Percentiles rank a stretch among this genome's conserved stretches.
Conservation (phyloP, 2,329 filamentous ascomycete genomes). For the Zymoseptoria tritici region DNA sequence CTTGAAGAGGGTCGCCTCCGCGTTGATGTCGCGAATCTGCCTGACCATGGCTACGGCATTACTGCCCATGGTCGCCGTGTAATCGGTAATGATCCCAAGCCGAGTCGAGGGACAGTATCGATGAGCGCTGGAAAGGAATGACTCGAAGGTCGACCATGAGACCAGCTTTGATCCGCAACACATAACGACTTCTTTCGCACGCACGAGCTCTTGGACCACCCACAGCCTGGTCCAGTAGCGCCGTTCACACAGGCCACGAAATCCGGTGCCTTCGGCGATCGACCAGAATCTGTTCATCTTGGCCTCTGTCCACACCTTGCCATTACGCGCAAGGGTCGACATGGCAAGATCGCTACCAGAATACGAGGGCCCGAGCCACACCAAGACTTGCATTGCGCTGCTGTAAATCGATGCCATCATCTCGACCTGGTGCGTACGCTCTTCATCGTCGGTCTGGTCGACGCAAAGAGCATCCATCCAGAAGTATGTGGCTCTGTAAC, state of each 20-base stretch:
- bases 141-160: background rate
- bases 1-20: background rate
- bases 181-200: background rate
- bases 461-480: conserved; percentile 27
- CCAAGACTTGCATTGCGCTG: conserved; percentile 19
- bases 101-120: background rate
- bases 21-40: background rate
- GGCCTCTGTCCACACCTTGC: background rate
- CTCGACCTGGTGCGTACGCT: conserved; percentile 28
- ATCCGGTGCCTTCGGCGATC: background rate
- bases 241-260: conserved; percentile 2
- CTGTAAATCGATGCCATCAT: conserved; percentile 32
- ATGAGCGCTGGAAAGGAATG: background rate
- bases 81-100: background rate
- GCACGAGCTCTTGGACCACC: conserved; percentile 6
- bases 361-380: conserved; percentile 26
- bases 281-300: background rate
- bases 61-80: background rate
- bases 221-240: conserved; percentile 7
- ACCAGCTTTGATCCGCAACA: conserved; percentile 2
- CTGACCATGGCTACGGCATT: conserved; percentile 1
- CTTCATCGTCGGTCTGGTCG: conserved; percentile 27
- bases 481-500: background rate
- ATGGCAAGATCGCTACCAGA: conserved; percentile 9
- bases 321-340: no score